A percentile compares a stretch with the other conserved stretches of the same genome.
phyloP scores from a whole-genome alignment of 805 yeast genomes.

The Ogataea sp. region DNA sequence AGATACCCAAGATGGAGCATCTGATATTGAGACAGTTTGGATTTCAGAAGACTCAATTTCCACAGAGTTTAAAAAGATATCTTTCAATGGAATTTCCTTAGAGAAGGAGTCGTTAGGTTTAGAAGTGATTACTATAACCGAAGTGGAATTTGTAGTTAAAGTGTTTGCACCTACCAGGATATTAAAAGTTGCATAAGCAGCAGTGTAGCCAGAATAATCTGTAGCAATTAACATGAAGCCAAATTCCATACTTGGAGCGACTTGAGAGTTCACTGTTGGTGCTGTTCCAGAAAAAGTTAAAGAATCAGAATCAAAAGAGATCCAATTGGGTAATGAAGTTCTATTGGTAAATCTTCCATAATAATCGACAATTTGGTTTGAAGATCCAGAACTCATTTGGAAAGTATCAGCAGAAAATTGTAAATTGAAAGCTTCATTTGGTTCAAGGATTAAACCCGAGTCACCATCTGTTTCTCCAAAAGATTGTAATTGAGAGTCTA shows the following conservation, averaged over 20 bases:
- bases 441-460: constrained; percentile 63
- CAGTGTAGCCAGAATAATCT: constrained; percentile 68
- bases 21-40: constrained; percentile 37
- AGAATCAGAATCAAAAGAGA: constrained; percentile 52
- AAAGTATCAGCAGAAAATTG: constrained; percentile 59
- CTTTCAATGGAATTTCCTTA: constrained; percentile 52
- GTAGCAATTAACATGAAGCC: constrained; percentile 70
- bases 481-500: constrained; percentile 45
- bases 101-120: constrained; percentile 50
- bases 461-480: constrained; percentile 74
- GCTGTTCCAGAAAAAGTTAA: constrained; percentile 80
- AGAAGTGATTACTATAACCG: constrained; percentile 53
- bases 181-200: constrained; percentile 60
- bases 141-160: constrained; percentile 57
- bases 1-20: constrained; percentile 56
- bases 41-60: constrained; percentile 43
- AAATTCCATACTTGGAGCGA: constrained; percentile 79
- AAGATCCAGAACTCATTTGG: constrained; percentile 31
- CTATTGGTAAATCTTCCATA: constrained; percentile 78
- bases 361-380: constrained; percentile 49
- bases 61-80: constrained; percentile 57
- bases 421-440: constrained; percentile 60
- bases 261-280: constrained; percentile 74
- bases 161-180: constrained; percentile 85
- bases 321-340: constrained; percentile 90